Evolutionary conservation across 768 basidiomycete genomes (phyloP).

Genomic region (Amanita inopinata): DNA sequence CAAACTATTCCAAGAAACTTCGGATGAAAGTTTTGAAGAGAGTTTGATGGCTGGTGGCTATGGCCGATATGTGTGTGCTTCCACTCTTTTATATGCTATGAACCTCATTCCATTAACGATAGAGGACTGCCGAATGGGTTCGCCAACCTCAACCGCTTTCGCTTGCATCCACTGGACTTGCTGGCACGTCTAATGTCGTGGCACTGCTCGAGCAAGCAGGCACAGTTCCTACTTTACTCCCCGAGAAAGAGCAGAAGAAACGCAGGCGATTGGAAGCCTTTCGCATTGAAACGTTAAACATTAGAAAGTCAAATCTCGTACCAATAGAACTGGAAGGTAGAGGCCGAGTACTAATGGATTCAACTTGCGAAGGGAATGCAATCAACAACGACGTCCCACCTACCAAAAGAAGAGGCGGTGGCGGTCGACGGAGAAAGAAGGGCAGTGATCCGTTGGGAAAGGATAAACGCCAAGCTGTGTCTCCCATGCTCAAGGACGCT

Average conservation of each 20-base stretch:
- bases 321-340: constrained; percentile 58
- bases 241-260: constrained; percentile 60
- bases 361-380: constrained; percentile 30
- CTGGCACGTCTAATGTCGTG: constrained; percentile 34
- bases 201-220: constrained; percentile 30
- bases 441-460: constrained; percentile 24
- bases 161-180: constrained; percentile 26
- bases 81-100: neutral
- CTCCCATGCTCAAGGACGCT: constrained; percentile 15
- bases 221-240: constrained; percentile 30
- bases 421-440: constrained; percentile 42
- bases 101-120: constrained; percentile 13
- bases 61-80: constrained; percentile 55
- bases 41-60: constrained; percentile 78
- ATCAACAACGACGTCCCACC: constrained; percentile 22
- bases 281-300: constrained; percentile 27
- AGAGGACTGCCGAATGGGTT: constrained; percentile 56
- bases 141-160: constrained; percentile 43
- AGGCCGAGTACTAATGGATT: constrained; percentile 62
- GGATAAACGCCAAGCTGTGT: constrained; percentile 22
- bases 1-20: constrained; percentile 72
- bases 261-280: constrained; percentile 65
- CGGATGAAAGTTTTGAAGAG: constrained; percentile 79
- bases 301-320: constrained; percentile 34
- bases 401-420: constrained; percentile 27